Conservation (phyloP, 2,329 filamentous ascomycete species). For the Trichoderma harzianum region DNA sequence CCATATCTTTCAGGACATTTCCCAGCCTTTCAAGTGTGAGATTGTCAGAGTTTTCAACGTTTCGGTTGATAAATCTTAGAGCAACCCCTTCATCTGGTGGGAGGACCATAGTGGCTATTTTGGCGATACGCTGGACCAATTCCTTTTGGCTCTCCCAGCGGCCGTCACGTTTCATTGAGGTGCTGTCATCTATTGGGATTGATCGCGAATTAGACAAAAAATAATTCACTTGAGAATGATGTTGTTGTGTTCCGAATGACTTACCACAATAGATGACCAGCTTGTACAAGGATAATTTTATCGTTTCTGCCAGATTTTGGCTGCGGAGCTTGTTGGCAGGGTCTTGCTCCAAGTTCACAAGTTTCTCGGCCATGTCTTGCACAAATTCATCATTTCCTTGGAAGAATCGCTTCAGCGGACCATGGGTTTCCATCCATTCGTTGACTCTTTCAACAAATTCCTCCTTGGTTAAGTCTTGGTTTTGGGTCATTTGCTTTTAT, state of each 20-base stretch:
- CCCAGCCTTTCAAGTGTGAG: neutral
- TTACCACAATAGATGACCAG: neutral
- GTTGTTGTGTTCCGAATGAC: neutral
- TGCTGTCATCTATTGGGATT: neutral
- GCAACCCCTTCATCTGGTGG: neutral
- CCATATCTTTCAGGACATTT: neutral
- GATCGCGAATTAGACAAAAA: neutral
- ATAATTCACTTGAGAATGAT: no score
- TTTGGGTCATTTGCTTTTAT: neutral
- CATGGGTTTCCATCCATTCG: neutral
- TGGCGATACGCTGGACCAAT: neutral
- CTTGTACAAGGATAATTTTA: neutral
- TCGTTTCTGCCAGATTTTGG: neutral
- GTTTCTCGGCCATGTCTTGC: neutral
- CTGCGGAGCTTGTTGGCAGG: neutral
- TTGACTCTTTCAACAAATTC: neutral
- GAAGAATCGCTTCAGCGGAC: neutral
- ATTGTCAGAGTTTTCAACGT: neutral
- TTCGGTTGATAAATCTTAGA: neutral
- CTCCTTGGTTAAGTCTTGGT: neutral
- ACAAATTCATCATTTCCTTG: neutral
- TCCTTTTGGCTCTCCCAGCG: conserved; percentile 3
- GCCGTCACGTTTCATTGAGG: neutral
- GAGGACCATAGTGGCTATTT: neutral
- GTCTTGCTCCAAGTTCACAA: neutral